Conservation (phyloP, 1,284 basidiomycete genomes). For the Cryptococcus sp. region DNA sequence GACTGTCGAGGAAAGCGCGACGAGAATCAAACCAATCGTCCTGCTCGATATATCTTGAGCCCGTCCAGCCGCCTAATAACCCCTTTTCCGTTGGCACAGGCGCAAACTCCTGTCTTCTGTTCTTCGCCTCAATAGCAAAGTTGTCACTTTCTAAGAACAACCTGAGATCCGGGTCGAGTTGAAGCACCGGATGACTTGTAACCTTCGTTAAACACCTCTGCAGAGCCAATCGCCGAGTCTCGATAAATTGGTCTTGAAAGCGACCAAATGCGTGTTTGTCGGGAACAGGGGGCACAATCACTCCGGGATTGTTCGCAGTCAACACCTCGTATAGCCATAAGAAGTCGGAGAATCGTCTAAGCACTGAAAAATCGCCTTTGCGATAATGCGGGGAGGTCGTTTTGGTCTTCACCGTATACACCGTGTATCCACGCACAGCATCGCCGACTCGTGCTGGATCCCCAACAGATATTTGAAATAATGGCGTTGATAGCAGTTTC, state of each 20-base stretch:
- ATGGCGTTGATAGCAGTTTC: slow-evolving; percentile 32
- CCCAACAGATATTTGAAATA: slow-evolving; percentile 76
- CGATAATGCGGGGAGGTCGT: slow-evolving; percentile 80
- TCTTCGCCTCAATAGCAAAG: slow-evolving; percentile 73
- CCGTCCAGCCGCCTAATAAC: slow-evolving; percentile 74
- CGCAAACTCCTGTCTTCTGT: slow-evolving; percentile 25
- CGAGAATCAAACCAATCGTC: slow-evolving; percentile 98
- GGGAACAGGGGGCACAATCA: slow-evolving; percentile 93
- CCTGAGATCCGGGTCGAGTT: slow-evolving; percentile 78
- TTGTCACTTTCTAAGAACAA: slow-evolving; percentile 86
- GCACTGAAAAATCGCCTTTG: slow-evolving; percentile 81
- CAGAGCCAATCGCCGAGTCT: slow-evolving; percentile 76
- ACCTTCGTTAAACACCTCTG: slow-evolving; percentile 87
- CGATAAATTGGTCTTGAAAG: slow-evolving; percentile 85
- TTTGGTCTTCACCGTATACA: slow-evolving; percentile 91
- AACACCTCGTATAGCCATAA: slow-evolving; percentile 94
- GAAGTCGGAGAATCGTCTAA: slow-evolving; percentile 95
- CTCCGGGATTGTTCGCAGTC: slow-evolving; percentile 89
- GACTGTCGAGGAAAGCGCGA: slow-evolving; percentile 78
- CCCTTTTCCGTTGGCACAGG: slow-evolving; percentile 52
- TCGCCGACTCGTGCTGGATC: slow-evolving; percentile 94
- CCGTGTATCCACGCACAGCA: slow-evolving; percentile 84
- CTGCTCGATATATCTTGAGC: slow-evolving; percentile 84
- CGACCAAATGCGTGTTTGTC: slow-evolving; percentile 91
- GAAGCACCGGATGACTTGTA: slow-evolving; percentile 80